Evolutionary conservation across 192 early-diverging fungal genomes (phyloP).

Genomic region (Podochytrium sp.): DNA sequence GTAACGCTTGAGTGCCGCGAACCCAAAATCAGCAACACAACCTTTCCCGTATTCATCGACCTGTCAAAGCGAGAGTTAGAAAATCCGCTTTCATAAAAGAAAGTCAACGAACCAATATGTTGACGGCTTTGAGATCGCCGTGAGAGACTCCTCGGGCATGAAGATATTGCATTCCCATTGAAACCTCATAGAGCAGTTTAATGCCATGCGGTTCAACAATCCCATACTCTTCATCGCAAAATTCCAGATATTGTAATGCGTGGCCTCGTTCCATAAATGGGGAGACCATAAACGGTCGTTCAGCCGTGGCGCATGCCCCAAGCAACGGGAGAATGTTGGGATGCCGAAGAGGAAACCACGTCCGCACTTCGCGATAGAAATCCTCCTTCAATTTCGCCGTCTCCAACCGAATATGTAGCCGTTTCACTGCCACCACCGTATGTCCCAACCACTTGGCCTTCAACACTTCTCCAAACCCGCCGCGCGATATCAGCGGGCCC

Average conservation of each 20-base stretch:
- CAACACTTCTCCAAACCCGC: constrained; percentile 43
- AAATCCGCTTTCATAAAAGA: too few species aligned
- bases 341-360: constrained; percentile 44
- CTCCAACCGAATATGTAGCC: constrained; percentile 36
- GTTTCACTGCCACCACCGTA: constrained; percentile 37
- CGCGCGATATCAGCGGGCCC: constrained; percentile 30
- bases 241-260: constrained; percentile 34
- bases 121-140: constrained; percentile 29
- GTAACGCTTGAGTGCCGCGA: constrained; percentile 28
- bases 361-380: constrained; percentile 36
- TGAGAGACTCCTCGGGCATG: constrained; percentile 22
- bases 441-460: constrained; percentile 41
- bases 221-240: not conserved
- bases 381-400: constrained; percentile 32
- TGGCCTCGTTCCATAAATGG: constrained; percentile 44
- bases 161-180: constrained; percentile 25
- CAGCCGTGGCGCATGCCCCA: constrained; percentile 41
- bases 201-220: not conserved
- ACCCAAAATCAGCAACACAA: constrained; percentile 29
- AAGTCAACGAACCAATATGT: too few species aligned
- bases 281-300: constrained; percentile 50
- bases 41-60: constrained; percentile 20
- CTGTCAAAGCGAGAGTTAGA: not conserved
- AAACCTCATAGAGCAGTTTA: constrained; percentile 24
- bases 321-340: constrained; percentile 46